Base-by-base conservation (phyloP, 306 rosid species). In the Quillaja saponaria region DNA sequence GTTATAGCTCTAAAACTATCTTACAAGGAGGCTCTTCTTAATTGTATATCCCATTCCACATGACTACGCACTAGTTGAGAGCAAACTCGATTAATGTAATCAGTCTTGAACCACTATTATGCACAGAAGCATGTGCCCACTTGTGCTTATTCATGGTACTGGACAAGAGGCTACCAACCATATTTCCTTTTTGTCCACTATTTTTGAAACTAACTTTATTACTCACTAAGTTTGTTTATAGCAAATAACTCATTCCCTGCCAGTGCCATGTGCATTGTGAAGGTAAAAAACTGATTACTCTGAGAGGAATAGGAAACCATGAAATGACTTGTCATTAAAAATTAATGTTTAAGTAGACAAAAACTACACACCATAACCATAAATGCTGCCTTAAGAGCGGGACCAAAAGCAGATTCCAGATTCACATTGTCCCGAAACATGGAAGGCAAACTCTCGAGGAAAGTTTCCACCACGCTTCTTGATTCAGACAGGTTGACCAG, bases 401-500 rank as follows among this genome's bases (percentile, higher is more conserved):
- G 99, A 63, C 99, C 99, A 57, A 94, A 90, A 69, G 97, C 96
- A 62, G 99, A 94, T 80, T 94, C 99, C 73, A 94, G 58, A 78
- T 94, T 94, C 62, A 73, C 65, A 61, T 94, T 94, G 76, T 87
- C 95, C 72, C 78, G 88, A 71, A 94, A 94, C 99, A 94, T 89
- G 68, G 96, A 78, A 4, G 99, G 97, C 78, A 94, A 78, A 84
- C 91, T 87, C 76, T 94, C 99, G 37, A 89, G 90, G 80, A 94
- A 94, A 64, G 82, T 42, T 73, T 94, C 97, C 64, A 89, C 99
- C 62, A 94, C 99, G 72, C 74, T 77, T 85, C 91, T 89, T 60
- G 99, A 94, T 83, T 94, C 99, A 35, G 99, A 94, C 56, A 94
- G 80, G 78, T 94, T 94, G 67, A 94, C 99, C 71, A 94, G 91